Conservation (phyloP, 768 basidiomycete genomes). For the Auricularia heimuer region DNA sequence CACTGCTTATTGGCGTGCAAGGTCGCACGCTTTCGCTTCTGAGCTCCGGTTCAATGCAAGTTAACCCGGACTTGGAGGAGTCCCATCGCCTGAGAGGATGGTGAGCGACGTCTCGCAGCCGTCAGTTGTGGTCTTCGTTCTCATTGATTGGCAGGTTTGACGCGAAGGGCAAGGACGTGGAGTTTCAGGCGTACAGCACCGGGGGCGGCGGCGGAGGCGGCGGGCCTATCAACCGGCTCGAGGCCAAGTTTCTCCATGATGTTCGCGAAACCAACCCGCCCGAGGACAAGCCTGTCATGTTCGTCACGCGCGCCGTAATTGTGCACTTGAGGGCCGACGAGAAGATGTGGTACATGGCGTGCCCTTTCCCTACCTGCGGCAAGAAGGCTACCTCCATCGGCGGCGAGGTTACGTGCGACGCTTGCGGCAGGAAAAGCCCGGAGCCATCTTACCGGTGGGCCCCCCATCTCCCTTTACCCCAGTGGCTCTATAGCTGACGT, state of each 20-base stretch:
- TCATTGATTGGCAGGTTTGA: constrained; percentile 46
- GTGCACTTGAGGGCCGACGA: constrained; percentile 76
- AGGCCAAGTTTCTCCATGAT: constrained; percentile 63
- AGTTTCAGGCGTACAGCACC: constrained; percentile 58
- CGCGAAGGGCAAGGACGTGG: constrained; percentile 44
- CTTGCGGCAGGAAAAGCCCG: constrained; percentile 64
- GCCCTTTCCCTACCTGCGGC: constrained; percentile 79
- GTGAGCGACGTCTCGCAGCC: constrained; percentile 25
- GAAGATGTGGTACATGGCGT: constrained; percentile 81
- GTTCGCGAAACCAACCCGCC: constrained; percentile 73
- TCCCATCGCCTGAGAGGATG: constrained; percentile 82
- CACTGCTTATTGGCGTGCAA: constrained; percentile 17
- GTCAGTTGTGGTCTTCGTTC: neutral
- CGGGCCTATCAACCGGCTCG: constrained; percentile 52
- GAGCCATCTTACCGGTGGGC: constrained; percentile 69
- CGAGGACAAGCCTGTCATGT: constrained; percentile 69
- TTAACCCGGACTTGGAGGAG: constrained; percentile 88
- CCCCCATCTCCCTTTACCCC: neutral
- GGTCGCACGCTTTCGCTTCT: constrained; percentile 80
- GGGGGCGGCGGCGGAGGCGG: constrained; percentile 28
- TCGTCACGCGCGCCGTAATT: constrained; percentile 72
- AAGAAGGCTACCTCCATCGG: constrained; percentile 76
- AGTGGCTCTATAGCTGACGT: too few relatives aligned
- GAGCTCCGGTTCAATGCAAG: constrained; percentile 67
- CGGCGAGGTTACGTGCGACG: constrained; percentile 87